Evolutionary conservation across 495 filamentous ascomycete genomes (phyloP), one percentile per base, ranked within the genome.

Genomic region (Neurospora terricola): DNA sequence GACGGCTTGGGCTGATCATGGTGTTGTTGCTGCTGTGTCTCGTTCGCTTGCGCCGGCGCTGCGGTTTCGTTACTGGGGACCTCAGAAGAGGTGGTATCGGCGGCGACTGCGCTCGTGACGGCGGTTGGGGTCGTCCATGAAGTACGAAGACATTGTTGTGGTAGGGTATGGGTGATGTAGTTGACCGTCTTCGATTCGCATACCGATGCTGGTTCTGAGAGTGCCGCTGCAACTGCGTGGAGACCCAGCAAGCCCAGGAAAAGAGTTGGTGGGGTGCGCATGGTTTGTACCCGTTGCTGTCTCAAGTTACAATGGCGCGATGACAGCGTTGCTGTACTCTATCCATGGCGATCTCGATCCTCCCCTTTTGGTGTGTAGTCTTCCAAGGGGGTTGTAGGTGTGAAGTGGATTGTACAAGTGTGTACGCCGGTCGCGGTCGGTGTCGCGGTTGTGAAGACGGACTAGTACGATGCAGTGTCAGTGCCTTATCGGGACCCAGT

Each of bases 101-200:
- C 43, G 12, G 69, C 45, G n/a, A 73, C 42, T 8, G 69, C 70
- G 38, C 78, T 71, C 27, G 76, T 75, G 12, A 76, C 76, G 27
- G 78, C 73, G 38, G 78, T 75, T 2, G 76, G 59, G 70, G 75
- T 77, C 59, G 78, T 79, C 81, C 81, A 82, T 38, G 82, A 78
- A 2, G 86, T 87, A 71, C 84, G 85, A 66, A 93, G 82, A 77
- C 92, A 94, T 81, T 92, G 92, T 81, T 94, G 92, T 69, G 92
- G 91, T 43, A 94, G 82, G 10, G 88, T 88, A 76, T 93, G 90
- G 16, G 92, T 93, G 73, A 95, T 92, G 81, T 94, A 93, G 80
- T 95, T 94, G 73, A 92, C 88, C 4, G 91, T 92, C 74, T 87
- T 84, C 73, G 84, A 88, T 71, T 89, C 87, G 82, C 92, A 94